phyloP scores from a whole-genome alignment of 2,329 filamentous ascomycete species.

The Aureobasidium melanogenum region DNA sequence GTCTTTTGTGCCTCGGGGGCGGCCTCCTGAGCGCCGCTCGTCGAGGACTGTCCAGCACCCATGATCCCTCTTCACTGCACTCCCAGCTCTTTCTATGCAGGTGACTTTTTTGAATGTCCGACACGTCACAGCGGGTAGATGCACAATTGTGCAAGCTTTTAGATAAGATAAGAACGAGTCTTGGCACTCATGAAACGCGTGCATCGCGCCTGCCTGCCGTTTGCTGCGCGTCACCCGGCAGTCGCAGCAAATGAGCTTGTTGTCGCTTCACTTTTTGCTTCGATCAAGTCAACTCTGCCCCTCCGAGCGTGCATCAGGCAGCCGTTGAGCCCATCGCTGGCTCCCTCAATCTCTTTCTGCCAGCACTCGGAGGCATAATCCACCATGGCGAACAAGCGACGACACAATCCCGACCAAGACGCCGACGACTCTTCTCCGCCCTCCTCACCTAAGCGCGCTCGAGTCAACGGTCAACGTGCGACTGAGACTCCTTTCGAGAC shows the following conservation, averaged over 20 bases:
- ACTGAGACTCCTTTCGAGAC: not conserved
- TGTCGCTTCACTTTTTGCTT: not conserved
- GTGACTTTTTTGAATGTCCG: not conserved
- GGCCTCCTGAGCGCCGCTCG: conserved; percentile 17
- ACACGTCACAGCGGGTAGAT: not conserved
- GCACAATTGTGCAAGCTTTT: not conserved
- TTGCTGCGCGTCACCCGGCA: not conserved
- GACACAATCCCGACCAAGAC: not conserved
- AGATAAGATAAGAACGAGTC: not conserved
- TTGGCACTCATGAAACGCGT: not conserved
- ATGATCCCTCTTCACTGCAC: conserved; percentile 20
- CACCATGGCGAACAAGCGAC: conserved; percentile 1
- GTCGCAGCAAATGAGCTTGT: not conserved
- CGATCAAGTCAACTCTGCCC: not conserved
- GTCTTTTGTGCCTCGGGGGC: conserved; percentile 45
- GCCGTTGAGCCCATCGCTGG: not conserved
- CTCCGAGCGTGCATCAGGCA: not conserved
- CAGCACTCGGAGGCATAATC: not conserved
- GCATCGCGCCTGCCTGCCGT: not conserved
- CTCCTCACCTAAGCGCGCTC: not conserved
- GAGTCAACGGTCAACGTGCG: not conserved
- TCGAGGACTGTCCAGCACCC: conserved; percentile 39
- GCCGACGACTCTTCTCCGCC: not conserved
- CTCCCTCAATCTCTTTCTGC: not conserved
- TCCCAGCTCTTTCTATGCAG: not conserved